These are phyloP conservation scores for Nidularia pulvinata DNA, from an alignment of 768 basidiomycete species.

Conservation along the genomic window DNA sequence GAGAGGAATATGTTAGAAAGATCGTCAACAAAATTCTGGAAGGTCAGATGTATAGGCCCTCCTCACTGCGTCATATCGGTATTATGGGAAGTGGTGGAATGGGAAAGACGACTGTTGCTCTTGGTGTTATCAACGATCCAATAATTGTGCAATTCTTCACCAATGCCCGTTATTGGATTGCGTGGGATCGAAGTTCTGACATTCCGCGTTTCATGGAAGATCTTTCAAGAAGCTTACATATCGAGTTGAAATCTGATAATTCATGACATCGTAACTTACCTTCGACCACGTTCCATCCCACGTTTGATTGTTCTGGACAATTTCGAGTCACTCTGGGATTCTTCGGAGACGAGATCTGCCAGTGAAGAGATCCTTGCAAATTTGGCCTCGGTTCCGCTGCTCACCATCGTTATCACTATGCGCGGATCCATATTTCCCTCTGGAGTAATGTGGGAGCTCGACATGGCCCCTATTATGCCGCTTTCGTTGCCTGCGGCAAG, in stretches of 20 bases:
- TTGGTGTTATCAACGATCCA: slow-evolving; percentile 18
- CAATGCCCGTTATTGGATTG: slow-evolving; percentile 17
- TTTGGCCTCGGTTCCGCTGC: slow-evolving; percentile 12
- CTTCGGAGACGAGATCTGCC: slow-evolving; percentile 13
- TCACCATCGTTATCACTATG: slow-evolving; percentile 23
- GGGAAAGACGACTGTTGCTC: slow-evolving; percentile 28
- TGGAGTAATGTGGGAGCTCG: slow-evolving; percentile 17
- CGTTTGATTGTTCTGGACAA: slow-evolving; percentile 26
- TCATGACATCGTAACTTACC: slow-evolving; percentile 8
- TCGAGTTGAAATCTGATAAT: slow-evolving; percentile 4
- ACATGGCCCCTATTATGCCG: slow-evolving; percentile 20
- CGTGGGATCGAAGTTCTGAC: slow-evolving; percentile 23
- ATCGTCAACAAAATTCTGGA: too few relatives aligned
- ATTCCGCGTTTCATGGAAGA: slow-evolving; percentile 17
- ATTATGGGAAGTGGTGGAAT: slow-evolving; percentile 29
- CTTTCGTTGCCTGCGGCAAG: slow-evolving; percentile 18
- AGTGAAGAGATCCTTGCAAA: slow-evolving; percentile 19
- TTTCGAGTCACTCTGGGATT: slow-evolving; percentile 29
- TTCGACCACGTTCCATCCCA: slow-evolving; percentile 5
- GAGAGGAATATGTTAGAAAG: too few relatives aligned
- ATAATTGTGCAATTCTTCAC: slow-evolving; percentile 10
- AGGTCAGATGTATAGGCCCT: too few relatives aligned
- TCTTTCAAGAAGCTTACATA: slow-evolving; percentile 11
- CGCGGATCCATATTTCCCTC: slow-evolving; percentile 25
- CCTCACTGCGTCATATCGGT: slow-evolving; percentile 3